phyloP scores from a whole-genome alignment of 371 early-diverging fungal species.

The Mortierella sp. region DNA sequence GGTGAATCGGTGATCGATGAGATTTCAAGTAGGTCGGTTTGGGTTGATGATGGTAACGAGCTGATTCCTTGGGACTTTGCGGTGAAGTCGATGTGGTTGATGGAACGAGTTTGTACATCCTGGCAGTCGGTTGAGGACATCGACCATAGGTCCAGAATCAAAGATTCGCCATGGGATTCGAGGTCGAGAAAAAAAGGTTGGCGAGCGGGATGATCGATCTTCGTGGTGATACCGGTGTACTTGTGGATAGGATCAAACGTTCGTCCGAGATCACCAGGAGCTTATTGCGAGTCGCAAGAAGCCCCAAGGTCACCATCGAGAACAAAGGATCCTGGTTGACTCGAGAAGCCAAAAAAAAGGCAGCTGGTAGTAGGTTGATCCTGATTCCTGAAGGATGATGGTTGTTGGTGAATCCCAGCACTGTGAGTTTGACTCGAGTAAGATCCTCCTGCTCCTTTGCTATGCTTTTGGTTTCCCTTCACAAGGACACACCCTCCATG shows the following conservation, averaged over 20 bases:
- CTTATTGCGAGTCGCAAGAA: not conserved
- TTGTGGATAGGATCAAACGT: not conserved
- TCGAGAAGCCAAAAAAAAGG: not conserved
- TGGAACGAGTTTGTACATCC: not conserved
- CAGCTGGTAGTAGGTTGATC: not conserved
- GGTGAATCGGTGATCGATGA: constrained; percentile 11
- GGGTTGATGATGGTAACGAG: not conserved
- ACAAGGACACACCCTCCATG: not conserved
- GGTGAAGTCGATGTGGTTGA: not conserved
- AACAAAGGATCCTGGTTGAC: not conserved
- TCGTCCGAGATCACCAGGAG: not conserved
- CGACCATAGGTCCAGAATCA: constrained; percentile 14
- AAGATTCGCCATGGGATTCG: constrained; percentile 30
- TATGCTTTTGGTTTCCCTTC: not conserved
- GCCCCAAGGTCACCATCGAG: not conserved
- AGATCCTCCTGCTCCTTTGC: not conserved
- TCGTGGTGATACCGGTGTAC: not conserved
- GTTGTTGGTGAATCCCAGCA: not conserved
- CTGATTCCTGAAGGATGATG: not conserved
- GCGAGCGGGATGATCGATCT: not conserved
- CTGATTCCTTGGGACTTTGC: not conserved
- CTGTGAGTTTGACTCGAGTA: not conserved
- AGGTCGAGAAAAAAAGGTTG: not conserved
- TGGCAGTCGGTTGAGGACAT: not conserved
- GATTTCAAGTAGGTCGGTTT: constrained; percentile 3